These are phyloP conservation scores for Lodderomyces metapsilosis DNA, from an alignment of 1,139 yeast species.

Conservation along the genomic window DNA sequence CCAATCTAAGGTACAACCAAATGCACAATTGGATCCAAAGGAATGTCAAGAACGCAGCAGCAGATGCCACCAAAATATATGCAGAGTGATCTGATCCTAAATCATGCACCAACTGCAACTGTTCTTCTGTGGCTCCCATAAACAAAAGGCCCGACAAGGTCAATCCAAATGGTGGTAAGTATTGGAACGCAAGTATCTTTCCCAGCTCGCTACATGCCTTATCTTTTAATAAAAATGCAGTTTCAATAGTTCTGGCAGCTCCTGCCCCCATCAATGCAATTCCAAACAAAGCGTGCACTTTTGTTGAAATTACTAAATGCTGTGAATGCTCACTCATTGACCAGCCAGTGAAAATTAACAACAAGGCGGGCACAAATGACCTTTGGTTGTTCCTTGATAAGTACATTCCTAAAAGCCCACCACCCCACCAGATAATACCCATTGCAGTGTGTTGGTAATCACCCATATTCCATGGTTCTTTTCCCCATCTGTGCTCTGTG, in stretches of 20 bases:
- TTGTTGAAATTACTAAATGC: conserved; percentile 69
- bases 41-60: conserved; percentile 72
- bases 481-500: conserved; percentile 95
- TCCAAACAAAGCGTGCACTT: conserved; percentile 87
- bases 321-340: conserved; percentile 92
- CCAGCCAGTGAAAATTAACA: conserved; percentile 86
- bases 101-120: conserved; percentile 64
- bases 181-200: conserved; percentile 69
- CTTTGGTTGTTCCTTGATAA: conserved; percentile 60
- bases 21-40: conserved; percentile 62
- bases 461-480: conserved; percentile 83
- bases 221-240: conserved; percentile 65
- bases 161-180: conserved; percentile 76
- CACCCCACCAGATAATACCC: conserved; percentile 97
- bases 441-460: conserved; percentile 92
- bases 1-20: conserved; percentile 55
- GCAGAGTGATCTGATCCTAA: conserved; percentile 84
- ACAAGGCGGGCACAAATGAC: conserved; percentile 74
- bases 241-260: conserved; percentile 68
- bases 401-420: conserved; percentile 82
- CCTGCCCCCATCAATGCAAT: conserved; percentile 79
- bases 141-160: conserved; percentile 77
- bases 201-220: conserved; percentile 46
- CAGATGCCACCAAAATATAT: conserved; percentile 68
- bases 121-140: conserved; percentile 93